Conservation (phyloP, 371 early-diverging fungal species). For the Mucor lusitanicus region DNA sequence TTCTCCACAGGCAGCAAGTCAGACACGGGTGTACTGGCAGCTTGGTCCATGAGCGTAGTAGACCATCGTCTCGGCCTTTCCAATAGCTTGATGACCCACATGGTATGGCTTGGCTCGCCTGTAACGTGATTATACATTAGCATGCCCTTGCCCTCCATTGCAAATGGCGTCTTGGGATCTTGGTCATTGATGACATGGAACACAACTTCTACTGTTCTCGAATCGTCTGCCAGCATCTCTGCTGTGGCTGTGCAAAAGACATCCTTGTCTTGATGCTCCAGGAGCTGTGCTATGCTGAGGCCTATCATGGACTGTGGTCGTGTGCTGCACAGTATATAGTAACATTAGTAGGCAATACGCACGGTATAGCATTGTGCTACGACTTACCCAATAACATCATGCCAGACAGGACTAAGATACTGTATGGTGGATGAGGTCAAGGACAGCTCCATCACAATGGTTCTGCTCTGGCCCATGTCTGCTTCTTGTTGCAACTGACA, state of each 20-base stretch:
- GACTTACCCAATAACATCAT: conserved; percentile 58
- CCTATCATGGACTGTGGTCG: conserved; percentile 53
- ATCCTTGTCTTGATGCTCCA: conserved; percentile 53
- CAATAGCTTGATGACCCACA: conserved; percentile 83
- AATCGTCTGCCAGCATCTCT: conserved; percentile 69
- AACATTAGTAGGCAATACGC: too few species aligned
- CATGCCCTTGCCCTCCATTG: conserved; percentile 92
- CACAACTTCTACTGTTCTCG: conserved; percentile 75
- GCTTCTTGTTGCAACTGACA: conserved; percentile 50
- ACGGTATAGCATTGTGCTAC: too few species aligned
- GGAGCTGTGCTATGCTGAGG: conserved; percentile 44
- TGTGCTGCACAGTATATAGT: conserved; percentile 30
- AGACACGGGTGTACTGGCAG: neutral
- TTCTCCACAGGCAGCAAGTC: neutral
- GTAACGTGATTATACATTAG: conserved; percentile 77
- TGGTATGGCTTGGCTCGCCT: conserved; percentile 72
- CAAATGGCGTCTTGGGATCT: conserved; percentile 49
- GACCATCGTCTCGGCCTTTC: conserved; percentile 17
- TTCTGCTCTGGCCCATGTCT: conserved; percentile 58
- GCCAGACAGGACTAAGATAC: conserved; percentile 67
- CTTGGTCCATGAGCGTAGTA: neutral
- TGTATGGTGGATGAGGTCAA: conserved; percentile 47
- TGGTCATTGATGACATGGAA: conserved; percentile 54
- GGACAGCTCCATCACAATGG: conserved; percentile 65
- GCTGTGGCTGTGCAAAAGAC: conserved; percentile 72